Evolutionary conservation across 495 filamentous ascomycete genomes (phyloP).

Genomic region (Penicillium silybi): DNA sequence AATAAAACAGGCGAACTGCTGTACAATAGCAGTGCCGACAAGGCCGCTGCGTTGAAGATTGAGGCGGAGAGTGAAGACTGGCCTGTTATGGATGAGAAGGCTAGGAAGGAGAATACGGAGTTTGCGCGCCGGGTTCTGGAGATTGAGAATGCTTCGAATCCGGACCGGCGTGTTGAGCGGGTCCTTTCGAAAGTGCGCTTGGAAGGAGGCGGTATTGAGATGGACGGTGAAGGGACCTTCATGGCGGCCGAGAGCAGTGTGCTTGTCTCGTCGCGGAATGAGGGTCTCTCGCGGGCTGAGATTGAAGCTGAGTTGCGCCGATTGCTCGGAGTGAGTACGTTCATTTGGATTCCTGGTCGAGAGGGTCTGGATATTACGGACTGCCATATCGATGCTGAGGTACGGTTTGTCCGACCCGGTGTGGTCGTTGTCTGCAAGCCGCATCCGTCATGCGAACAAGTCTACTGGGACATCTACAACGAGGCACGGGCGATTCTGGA

Average conservation of each 20-base stretch:
- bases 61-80: slow-evolving; percentile 9
- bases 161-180: slow-evolving; percentile 5
- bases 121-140: slow-evolving; percentile 28
- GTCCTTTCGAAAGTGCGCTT: slow-evolving; percentile 19
- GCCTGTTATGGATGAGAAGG: slow-evolving; percentile 16
- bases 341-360: slow-evolving; percentile 35
- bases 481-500: slow-evolving; percentile 26
- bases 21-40: slow-evolving; percentile 12
- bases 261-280: slow-evolving; percentile 25
- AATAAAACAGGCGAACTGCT: slow-evolving; percentile 17
- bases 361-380: slow-evolving; percentile 32
- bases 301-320: slow-evolving; percentile 25
- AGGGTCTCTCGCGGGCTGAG: slow-evolving; percentile 12
- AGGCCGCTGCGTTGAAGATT: not conserved
- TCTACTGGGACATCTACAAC: slow-evolving; percentile 26
- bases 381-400: slow-evolving; percentile 33
- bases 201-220: slow-evolving; percentile 33
- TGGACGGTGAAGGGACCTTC: slow-evolving; percentile 36
- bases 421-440: slow-evolving; percentile 31
- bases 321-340: slow-evolving; percentile 22
- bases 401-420: slow-evolving; percentile 28
- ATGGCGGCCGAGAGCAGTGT: slow-evolving; percentile 36
- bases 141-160: slow-evolving; percentile 8
- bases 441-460: slow-evolving; percentile 8
- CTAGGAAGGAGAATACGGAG: slow-evolving; percentile 18